phyloP scores from a whole-genome alignment of 2,329 filamentous ascomycete species.

The Hymenotorrendiella dingleyae region DNA sequence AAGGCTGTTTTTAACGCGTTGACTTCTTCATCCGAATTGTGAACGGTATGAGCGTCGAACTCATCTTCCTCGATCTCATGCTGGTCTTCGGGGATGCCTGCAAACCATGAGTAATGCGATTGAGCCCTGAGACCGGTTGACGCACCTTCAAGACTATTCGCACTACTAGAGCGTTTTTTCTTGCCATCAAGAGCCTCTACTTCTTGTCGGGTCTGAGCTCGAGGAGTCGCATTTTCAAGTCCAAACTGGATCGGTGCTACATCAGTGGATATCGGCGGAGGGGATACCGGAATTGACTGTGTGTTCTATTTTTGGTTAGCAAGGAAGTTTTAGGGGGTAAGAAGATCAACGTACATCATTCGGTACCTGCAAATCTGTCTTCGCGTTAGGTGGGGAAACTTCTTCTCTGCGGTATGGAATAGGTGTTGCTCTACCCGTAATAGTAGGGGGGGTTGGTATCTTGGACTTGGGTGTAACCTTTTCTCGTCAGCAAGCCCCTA shows the following conservation, averaged over 20 bases:
- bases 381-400: slow-evolving; percentile 8
- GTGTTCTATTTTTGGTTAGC: slow-evolving; percentile 19
- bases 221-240: slow-evolving; percentile 67
- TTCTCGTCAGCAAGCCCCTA: slow-evolving; percentile 10
- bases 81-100: slow-evolving; percentile 34
- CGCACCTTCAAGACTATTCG: slow-evolving; percentile 74
- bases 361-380: slow-evolving; percentile 18
- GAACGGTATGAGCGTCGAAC: slow-evolving; percentile 37
- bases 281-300: slow-evolving; percentile 35
- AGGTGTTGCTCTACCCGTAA: slow-evolving; percentile 27
- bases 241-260: slow-evolving; percentile 62
- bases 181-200: slow-evolving; percentile 49
- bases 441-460: slow-evolving; percentile 13
- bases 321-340: not conserved
- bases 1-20: slow-evolving; percentile 68
- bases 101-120: slow-evolving; percentile 22
- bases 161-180: slow-evolving; percentile 56
- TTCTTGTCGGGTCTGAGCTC: slow-evolving; percentile 76
- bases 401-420: slow-evolving; percentile 25
- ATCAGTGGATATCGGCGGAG: slow-evolving; percentile 70
- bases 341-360: slow-evolving; percentile 19
- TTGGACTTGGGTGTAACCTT: slow-evolving; percentile 17
- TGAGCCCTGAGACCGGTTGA: slow-evolving; percentile 12
- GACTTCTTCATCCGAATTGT: slow-evolving; percentile 53
- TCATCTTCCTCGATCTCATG: slow-evolving; percentile 48